Conservation (phyloP, 768 basidiomycete species). For the Lyophyllum shimeji region DNA sequence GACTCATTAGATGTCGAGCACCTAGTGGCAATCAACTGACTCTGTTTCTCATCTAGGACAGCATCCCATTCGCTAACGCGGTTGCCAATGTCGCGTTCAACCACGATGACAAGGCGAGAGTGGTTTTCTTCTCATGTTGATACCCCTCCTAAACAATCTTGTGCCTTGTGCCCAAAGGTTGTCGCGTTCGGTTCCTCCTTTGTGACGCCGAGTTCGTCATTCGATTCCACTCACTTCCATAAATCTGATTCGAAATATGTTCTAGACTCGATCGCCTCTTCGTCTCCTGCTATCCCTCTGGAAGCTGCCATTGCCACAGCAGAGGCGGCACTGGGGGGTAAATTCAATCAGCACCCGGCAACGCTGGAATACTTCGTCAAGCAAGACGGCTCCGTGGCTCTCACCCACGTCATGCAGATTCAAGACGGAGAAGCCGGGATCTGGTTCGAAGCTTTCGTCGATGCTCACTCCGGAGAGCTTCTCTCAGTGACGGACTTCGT, state of each 20-base stretch:
- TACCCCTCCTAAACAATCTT: neutral
- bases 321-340: slow-evolving; percentile 36
- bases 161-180: slow-evolving; percentile 24
- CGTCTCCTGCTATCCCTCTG: slow-evolving; percentile 34
- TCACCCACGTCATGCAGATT: slow-evolving; percentile 40
- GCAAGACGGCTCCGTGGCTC: slow-evolving; percentile 34
- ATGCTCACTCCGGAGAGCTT: slow-evolving; percentile 51
- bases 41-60: slow-evolving; percentile 5
- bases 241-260: neutral
- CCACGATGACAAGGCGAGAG: slow-evolving; percentile 9
- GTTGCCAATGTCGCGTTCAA: slow-evolving; percentile 20
- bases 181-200: slow-evolving; percentile 47
- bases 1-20: neutral
- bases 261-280: slow-evolving; percentile 27
- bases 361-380: slow-evolving; percentile 40
- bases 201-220: slow-evolving; percentile 34
- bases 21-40: neutral
- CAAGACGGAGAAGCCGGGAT: slow-evolving; percentile 33
- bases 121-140: neutral
- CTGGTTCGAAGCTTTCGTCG: slow-evolving; percentile 60
- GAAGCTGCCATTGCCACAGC: slow-evolving; percentile 35
- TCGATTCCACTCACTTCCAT: neutral
- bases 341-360: slow-evolving; percentile 38
- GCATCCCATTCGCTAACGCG: slow-evolving; percentile 19
- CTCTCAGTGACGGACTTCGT: slow-evolving; percentile 57